Percentiles rank a stretch among this genome's conserved stretches.
Evolutionary conservation across 2,329 filamentous ascomycete species (phyloP).

Genomic region (Diplodia seriata): DNA sequence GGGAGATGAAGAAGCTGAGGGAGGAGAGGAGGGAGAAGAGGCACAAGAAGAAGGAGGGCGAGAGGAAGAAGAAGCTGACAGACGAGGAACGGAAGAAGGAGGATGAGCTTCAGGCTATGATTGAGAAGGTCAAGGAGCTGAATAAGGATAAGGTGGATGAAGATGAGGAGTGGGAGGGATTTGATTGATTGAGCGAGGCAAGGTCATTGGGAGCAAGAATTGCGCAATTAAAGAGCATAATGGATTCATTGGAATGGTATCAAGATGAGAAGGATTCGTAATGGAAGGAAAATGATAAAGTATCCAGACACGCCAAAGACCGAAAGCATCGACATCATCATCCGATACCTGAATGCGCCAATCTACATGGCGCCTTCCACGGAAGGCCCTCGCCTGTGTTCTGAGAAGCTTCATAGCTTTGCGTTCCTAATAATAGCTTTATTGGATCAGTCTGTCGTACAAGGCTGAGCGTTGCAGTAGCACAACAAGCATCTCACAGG

Average conservation of each 20-base stretch:
- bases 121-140: constrained; percentile 36
- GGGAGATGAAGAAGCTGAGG: constrained; percentile 43
- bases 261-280: not conserved
- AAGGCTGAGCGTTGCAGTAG: too few relatives aligned
- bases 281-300: too few relatives aligned
- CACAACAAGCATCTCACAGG: too few relatives aligned
- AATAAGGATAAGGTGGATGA: constrained; percentile 39
- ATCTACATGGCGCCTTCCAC: not conserved
- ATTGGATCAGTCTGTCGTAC: too few relatives aligned
- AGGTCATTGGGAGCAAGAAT: not conserved
- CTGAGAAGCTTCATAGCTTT: too few relatives aligned
- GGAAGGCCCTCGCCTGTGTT: too few relatives aligned
- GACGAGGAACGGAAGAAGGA: constrained; percentile 45
- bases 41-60: constrained; percentile 35
- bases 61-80: constrained; percentile 41
- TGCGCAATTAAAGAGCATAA: not conserved
- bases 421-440: too few relatives aligned
- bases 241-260: not conserved
- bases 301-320: too few relatives aligned
- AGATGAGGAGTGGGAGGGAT: constrained; percentile 43
- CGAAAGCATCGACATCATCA: too few relatives aligned
- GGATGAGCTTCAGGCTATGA: constrained; percentile 39
- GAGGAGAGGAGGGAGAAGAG: constrained; percentile 47
- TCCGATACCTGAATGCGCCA: too few relatives aligned
- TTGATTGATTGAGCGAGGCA: constrained; percentile 14